Evolutionary conservation across 257 asterid species (phyloP), one percentile per base, ranked within the genome.

Genomic region (Petunia secreta): DNA sequence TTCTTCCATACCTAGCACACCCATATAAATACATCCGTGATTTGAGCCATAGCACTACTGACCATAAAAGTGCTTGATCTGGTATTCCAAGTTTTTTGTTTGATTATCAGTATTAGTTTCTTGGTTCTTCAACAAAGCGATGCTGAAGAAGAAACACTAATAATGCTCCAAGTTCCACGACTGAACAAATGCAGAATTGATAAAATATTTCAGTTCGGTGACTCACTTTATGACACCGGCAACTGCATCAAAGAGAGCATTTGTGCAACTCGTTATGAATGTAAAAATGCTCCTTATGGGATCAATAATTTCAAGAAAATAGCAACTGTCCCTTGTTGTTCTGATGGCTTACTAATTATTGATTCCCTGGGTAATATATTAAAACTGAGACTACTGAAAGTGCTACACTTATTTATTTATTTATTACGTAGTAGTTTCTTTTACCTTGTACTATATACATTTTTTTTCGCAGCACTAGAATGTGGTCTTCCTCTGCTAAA

Each of bases 121-220:
- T 65, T 75, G 9, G 15, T 75, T 53, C 2, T 81, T n/a, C n/a
- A n/a, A n/a, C n/a, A n/a, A n/a, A 63, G n/a, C n/a, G 44, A 54
- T 15, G 13, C 37, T 25, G 84, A 58, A n/a, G n/a, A n/a, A n/a
- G n/a, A n/a, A n/a, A n/a, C n/a, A n/a, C n/a, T n/a, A n/a, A n/a
- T n/a, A n/a, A n/a, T n/a, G n/a, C n/a, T n/a, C n/a, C n/a, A n/a
- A 62, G 2, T 60, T 14, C 80, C 74, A 10, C 63, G 74, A n/a
- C n/a, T n/a, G n/a, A 64, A 6, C 34, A 84, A 48, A n/a, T n/a
- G n/a, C n/a, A n/a, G n/a, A n/a, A n/a, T n/a, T n/a, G n/a, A n/a
- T n/a, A n/a, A n/a, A n/a, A 48, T 81, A n/a, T 82, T 75, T 50
- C 78, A 82, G 7, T 6, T 85, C 2, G 83, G 85, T 8, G 85